These are phyloP conservation scores for Dryas drummondii DNA, from an alignment of 306 rosid species.

Conservation along the genomic window DNA sequence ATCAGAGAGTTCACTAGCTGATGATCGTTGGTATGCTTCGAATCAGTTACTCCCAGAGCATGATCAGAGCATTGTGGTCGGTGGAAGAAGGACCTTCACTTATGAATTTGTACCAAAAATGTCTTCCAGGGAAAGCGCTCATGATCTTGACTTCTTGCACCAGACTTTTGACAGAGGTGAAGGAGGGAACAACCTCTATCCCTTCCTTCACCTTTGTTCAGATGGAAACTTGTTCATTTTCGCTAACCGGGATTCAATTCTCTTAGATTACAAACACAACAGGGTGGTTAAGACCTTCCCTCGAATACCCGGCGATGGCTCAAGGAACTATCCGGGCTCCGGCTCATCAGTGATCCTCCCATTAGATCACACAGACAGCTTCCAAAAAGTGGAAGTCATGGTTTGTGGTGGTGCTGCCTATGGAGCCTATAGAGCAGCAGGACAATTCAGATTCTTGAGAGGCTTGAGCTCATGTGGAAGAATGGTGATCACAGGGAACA, in stretches of 20 bases:
- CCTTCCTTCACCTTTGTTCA: constrained; percentile 71
- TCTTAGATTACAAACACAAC: constrained; percentile 49
- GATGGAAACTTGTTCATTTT: constrained; percentile 79
- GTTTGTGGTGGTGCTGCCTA: constrained; percentile 76
- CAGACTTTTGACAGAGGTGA: constrained; percentile 36
- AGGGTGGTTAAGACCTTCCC: constrained; percentile 68
- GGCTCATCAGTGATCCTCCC: constrained; percentile 85
- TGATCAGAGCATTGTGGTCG: constrained; percentile 58
- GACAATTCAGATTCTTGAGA: constrained; percentile 32
- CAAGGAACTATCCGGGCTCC: constrained; percentile 75
- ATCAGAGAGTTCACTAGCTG: constrained; percentile 34
- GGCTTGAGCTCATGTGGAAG: constrained; percentile 79
- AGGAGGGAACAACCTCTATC: constrained; percentile 69
- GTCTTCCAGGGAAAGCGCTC: constrained; percentile 35
- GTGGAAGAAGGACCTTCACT: constrained; percentile 63
- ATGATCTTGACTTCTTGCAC: constrained; percentile 57
- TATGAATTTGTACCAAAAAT: constrained; percentile 66
- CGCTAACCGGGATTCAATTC: constrained; percentile 67
- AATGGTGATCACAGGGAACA: constrained; percentile 69
- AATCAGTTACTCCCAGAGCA: constrained; percentile 50
- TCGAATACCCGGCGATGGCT: constrained; percentile 59
- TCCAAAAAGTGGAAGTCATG: constrained; percentile 61
- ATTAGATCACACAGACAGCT: constrained; percentile 48
- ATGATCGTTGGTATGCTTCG: constrained; percentile 73
- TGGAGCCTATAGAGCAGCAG: constrained; percentile 62